Conservation (phyloP, 2,329 filamentous ascomycete species). For the Madurella fahalii region DNA sequence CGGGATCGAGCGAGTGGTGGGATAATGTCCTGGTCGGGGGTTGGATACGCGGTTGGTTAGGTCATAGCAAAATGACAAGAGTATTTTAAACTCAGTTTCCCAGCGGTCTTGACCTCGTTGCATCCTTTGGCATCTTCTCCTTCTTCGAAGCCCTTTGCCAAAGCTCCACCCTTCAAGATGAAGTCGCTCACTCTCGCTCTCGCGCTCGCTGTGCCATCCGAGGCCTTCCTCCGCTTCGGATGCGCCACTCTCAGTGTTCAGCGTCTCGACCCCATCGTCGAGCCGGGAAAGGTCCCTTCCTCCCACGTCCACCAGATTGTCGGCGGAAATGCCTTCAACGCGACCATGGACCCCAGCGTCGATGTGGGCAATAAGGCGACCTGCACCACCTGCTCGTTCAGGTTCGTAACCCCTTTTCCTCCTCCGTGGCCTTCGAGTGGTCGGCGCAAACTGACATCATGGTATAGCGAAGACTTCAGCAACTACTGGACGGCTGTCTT, state of each 20-base stretch:
- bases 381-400: constrained; percentile 28
- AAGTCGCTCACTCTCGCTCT: constrained; percentile 22
- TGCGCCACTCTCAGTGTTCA: constrained; percentile 8
- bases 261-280: constrained; percentile 27
- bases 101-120: not conserved
- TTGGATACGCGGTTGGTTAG: not conserved
- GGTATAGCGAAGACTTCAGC: constrained; percentile 24
- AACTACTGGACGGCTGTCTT: constrained; percentile 31
- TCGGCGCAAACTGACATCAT: not conserved
- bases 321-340: constrained; percentile 28
- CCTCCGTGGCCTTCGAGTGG: not conserved
- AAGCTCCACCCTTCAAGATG: constrained; percentile 11
- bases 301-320: constrained; percentile 28
- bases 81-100: not conserved
- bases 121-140: not conserved
- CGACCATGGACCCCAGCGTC: constrained; percentile 19
- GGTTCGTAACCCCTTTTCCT: not conserved
- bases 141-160: not conserved
- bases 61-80: not conserved
- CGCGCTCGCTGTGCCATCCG: constrained; percentile 20
- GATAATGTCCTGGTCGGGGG: not conserved
- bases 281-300: constrained; percentile 24
- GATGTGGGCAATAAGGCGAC: constrained; percentile 20
- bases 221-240: constrained; percentile 25
- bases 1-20: not conserved